Conservation (phyloP, 768 basidiomycete species). For the Boletus vermiculosoides region DNA sequence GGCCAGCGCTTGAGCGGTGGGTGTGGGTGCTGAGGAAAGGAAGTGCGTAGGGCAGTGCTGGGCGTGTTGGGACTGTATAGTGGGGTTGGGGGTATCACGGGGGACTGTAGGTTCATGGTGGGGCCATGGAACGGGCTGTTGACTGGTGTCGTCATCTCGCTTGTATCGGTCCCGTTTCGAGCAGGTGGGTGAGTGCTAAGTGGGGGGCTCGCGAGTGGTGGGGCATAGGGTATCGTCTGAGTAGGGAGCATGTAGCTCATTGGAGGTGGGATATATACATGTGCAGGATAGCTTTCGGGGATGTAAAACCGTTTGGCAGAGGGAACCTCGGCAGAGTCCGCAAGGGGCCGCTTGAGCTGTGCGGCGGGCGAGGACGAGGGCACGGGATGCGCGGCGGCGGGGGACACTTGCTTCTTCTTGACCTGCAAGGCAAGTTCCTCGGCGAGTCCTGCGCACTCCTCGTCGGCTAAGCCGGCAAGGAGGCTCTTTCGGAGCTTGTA, state of each 20-base stretch:
- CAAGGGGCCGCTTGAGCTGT: constrained; percentile 30
- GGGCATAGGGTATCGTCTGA: constrained; percentile 28
- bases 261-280: constrained; percentile 30
- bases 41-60: constrained; percentile 21
- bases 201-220: constrained; percentile 21
- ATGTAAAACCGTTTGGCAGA: constrained; percentile 31
- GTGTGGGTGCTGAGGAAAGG: constrained; percentile 54
- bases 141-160: constrained; percentile 16
- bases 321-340: constrained; percentile 23
- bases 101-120: constrained; percentile 19
- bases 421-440: constrained; percentile 55
- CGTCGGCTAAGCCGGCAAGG: constrained; percentile 54
- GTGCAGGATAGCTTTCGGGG: constrained; percentile 27
- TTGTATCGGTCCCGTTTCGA: constrained; percentile 13
- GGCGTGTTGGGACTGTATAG: constrained; percentile 26
- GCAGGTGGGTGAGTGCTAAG: constrained; percentile 12
- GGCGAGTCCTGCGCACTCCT: constrained; percentile 53
- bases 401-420: constrained; percentile 18
- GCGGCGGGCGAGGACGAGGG: constrained; percentile 9
- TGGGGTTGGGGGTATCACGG: constrained; percentile 16
- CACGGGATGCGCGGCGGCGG: background rate
- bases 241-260: constrained; percentile 30
- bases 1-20: constrained; percentile 74
- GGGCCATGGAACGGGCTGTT: constrained; percentile 17
- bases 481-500: constrained; percentile 61